Conservation (phyloP, 2,329 filamentous ascomycete genomes). For the Penicillium rolfsii region DNA sequence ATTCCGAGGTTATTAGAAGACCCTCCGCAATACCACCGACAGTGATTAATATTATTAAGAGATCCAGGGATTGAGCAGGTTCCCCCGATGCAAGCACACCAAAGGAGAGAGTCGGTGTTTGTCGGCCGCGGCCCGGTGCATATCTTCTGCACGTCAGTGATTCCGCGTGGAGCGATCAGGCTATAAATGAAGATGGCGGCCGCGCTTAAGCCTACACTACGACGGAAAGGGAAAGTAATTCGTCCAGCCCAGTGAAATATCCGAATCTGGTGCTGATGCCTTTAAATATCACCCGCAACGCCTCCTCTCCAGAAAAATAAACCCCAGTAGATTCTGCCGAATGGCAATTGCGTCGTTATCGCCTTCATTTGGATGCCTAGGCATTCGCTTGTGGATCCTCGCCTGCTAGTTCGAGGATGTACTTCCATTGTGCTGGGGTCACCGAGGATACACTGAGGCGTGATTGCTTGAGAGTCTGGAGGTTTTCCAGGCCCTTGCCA, state of each 20-base stretch:
- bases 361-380: slow-evolving; percentile 1
- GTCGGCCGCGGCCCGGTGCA: background rate
- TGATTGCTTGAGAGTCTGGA: slow-evolving; percentile 83
- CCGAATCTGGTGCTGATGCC: background rate
- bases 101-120: background rate
- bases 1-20: background rate
- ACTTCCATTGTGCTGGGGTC: slow-evolving; percentile 52
- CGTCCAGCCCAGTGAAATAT: background rate
- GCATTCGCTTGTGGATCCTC: slow-evolving; percentile 33
- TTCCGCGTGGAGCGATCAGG: background rate
- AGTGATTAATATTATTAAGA: background rate
- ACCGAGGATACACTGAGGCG: slow-evolving; percentile 72
- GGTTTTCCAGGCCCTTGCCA: slow-evolving; percentile 64
- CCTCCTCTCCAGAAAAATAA: background rate
- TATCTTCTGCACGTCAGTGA: background rate
- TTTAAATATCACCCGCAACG: background rate
- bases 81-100: background rate
- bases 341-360: background rate
- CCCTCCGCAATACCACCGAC: background rate
- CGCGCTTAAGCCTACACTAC: slow-evolving; percentile 1
- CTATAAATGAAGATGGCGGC: background rate
- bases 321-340: background rate
- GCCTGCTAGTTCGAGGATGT: slow-evolving; percentile 50
- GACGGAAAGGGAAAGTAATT: slow-evolving; percentile 2
- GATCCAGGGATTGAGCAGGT: background rate